Evolutionary conservation across 768 basidiomycete genomes (phyloP).

Genomic region (Kondoa subrosea): DNA sequence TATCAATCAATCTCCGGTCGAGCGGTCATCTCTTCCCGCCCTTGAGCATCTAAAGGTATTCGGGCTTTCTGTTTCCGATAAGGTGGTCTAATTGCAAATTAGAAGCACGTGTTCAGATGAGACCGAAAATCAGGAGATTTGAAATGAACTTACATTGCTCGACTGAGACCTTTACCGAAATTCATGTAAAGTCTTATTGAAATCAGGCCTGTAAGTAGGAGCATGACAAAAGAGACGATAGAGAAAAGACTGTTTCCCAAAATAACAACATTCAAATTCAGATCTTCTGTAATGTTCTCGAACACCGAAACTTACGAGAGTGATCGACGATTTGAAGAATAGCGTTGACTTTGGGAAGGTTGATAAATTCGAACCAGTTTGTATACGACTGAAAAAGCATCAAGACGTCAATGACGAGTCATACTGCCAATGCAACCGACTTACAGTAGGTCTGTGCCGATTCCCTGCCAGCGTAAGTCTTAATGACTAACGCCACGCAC

Average conservation of each 20-base stretch:
- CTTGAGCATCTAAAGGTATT: background rate
- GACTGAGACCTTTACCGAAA: background rate
- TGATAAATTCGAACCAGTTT: background rate
- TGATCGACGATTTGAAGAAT: background rate
- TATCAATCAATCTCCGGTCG: background rate
- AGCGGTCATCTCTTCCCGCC: background rate
- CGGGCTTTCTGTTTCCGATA: background rate
- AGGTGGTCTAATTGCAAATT: background rate
- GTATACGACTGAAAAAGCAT: constrained; percentile 1
- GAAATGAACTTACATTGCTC: background rate
- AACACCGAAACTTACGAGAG: background rate
- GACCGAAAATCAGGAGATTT: background rate
- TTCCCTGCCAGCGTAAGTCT: too few species aligned
- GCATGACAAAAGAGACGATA: constrained; percentile 3
- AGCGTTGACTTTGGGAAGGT: background rate
- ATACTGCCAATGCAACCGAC: too few species aligned
- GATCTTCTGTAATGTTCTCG: too few species aligned
- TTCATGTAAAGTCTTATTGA: constrained; percentile 5
- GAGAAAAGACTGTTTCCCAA: constrained; percentile 1
- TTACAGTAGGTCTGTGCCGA: background rate
- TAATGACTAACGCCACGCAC: background rate
- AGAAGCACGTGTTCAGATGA: background rate
- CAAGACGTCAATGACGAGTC: too few species aligned
- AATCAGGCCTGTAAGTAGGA: background rate
- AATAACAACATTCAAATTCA: too few species aligned